Conservation (phyloP, 129 eudicot genomes). For the Scalesia atractyloides region DNA sequence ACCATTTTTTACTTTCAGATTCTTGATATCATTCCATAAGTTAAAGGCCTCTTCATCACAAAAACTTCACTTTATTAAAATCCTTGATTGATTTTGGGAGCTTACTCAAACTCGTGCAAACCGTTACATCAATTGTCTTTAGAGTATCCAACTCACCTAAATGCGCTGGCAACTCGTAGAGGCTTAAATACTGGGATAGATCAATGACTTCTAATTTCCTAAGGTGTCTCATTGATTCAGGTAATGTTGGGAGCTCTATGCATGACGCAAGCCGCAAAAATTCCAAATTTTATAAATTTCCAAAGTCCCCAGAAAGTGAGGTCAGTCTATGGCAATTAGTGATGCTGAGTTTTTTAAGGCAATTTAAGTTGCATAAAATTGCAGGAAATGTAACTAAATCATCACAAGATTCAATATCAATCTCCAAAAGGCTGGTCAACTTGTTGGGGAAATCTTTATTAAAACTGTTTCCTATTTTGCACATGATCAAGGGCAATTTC, state of each 20-base stretch:
- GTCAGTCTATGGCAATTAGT: slow-evolving; percentile 31
- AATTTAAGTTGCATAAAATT: neutral
- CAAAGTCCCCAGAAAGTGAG: slow-evolving; percentile 16
- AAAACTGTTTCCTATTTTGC: slow-evolving; percentile 32
- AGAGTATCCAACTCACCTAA: too few species aligned
- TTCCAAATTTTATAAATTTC: slow-evolving; percentile 10
- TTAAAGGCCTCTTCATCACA: too few species aligned
- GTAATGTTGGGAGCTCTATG: slow-evolving; percentile 1
- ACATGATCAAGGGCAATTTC: slow-evolving; percentile 43
- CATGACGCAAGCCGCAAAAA: slow-evolving; percentile 26
- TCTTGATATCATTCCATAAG: too few species aligned
- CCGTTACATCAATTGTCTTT: too few species aligned
- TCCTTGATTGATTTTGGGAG: too few species aligned
- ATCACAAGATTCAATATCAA: slow-evolving; percentile 40
- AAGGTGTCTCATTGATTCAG: neutral
- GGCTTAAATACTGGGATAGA: slow-evolving; percentile 4
- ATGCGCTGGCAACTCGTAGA: too few species aligned
- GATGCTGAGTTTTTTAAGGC: slow-evolving; percentile 22
- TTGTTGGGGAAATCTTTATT: slow-evolving; percentile 12
- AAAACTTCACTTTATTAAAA: too few species aligned
- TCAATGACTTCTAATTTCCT: slow-evolving; percentile 1
- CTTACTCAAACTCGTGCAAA: too few species aligned
- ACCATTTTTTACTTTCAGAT: too few species aligned
- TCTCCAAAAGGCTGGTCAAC: slow-evolving; percentile 39
- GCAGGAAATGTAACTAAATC: slow-evolving; percentile 5